Evolutionary conservation across 73 alveolate genomes (phyloP).

Genomic region (Blepharisma japonicum): DNA sequence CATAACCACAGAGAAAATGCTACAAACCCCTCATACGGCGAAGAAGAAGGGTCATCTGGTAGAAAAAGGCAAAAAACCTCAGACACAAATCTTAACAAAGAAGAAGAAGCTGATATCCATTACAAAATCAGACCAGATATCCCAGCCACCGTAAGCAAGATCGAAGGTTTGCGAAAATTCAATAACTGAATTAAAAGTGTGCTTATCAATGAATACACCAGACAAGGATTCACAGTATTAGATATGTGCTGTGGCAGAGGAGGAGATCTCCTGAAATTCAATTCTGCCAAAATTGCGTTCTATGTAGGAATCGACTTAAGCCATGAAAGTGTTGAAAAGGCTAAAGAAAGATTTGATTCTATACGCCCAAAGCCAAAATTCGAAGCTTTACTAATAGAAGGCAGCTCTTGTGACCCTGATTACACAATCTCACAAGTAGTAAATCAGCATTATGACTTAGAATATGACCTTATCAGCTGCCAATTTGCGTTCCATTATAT

Average conservation of each 20-base stretch:
- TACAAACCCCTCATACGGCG: too few relatives aligned
- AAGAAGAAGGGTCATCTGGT: too few relatives aligned
- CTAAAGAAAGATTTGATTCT: constrained; percentile 55
- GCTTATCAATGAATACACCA: constrained; percentile 64
- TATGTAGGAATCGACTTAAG: constrained; percentile 83
- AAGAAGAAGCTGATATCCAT: neutral
- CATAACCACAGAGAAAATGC: too few relatives aligned
- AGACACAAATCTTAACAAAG: too few relatives aligned
- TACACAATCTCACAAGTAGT: constrained; percentile 38
- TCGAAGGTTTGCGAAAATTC: constrained; percentile 47
- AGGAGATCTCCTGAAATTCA: constrained; percentile 87
- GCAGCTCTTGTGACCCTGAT: constrained; percentile 47
- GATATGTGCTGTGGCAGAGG: constrained; percentile 94
- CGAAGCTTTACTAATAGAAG: constrained; percentile 36
- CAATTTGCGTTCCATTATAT: constrained; percentile 87
- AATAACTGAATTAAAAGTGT: constrained; percentile 86
- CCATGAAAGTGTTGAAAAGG: constrained; percentile 52
- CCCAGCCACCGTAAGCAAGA: constrained; percentile 5
- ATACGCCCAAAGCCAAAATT: neutral
- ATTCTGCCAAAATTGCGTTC: constrained; percentile 57
- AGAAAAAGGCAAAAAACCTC: too few relatives aligned
- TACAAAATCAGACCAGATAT: neutral
- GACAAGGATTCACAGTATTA: constrained; percentile 53
- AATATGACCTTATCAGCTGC: constrained; percentile 82
- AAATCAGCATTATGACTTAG: constrained; percentile 50